Base-by-base conservation (phyloP, 2,329 filamentous ascomycete genomes). In the Ceratocystis diversiconidia region DNA sequence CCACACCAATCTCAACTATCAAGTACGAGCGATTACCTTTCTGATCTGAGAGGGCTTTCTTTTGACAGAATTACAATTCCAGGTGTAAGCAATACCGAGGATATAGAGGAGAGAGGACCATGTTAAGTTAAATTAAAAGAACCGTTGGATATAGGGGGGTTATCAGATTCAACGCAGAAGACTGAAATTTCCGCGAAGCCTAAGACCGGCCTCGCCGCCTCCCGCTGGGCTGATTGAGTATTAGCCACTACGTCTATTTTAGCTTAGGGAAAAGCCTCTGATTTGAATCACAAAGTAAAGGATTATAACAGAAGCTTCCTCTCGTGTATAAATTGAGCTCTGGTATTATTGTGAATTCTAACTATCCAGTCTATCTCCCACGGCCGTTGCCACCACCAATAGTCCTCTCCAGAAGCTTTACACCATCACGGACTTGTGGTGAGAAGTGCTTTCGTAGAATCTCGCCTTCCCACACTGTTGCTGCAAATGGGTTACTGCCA, bases 401-500 rank as follows among this genome's bases (percentile, higher is more conserved):
- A 59, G 79, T 80, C 79, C 88, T 90, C 73, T 91, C 87, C 73
- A 92, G 77, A 57, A 81, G 75, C 74, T 82, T 82, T 3, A 88
- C 78, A 0, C 87, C 87, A 71, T 95, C 90, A 69, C 90, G 81
- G 1, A 99, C 88, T 72, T 86, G 86, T 5, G 92, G 92, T 70
- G 88, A 91, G 73, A 89, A 99, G 76, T 99, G 94, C 70, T 83
- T 81, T 72, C 87, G 81, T 71, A 99, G 74, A 66, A 99, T 73
- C 77, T 97, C 94, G 0, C 90, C 91, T 73, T 97, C 94, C 94
- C 92, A 99, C 0, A 95, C 82, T 0, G 90, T 96, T 3, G 86
- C 85, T 0, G 92, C 89, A 75, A 94, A 95, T 0, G 92, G 91
- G 76, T 97, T 97, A 70, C 87, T 92, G 6, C 84, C 86, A 75